Percentiles rank a stretch among this genome's conserved stretches.
phyloP scores from a whole-genome alignment of 805 yeast species.

The Monosporozyma aquatica region DNA sequence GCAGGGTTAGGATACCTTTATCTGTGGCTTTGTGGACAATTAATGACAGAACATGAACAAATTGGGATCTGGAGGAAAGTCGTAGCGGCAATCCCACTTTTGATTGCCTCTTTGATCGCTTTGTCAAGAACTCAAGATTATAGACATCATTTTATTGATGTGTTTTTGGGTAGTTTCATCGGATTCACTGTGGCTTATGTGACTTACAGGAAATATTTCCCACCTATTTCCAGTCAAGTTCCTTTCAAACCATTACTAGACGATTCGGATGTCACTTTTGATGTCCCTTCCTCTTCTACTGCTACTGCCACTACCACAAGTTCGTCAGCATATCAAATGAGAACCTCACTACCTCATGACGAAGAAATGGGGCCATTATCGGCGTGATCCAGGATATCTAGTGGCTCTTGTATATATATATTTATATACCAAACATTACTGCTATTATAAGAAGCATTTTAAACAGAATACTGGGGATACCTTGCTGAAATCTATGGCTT shows the following conservation, averaged over 20 bases:
- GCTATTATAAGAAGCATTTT: no score
- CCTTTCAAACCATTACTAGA: conserved; percentile 36
- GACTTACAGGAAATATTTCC: conserved; percentile 35
- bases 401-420: background rate
- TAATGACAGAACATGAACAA: conserved; percentile 38
- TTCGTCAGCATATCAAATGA: conserved; percentile 3
- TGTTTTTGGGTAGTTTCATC: conserved; percentile 58
- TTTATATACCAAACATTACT: no score
- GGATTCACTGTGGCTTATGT: conserved; percentile 53
- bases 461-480: no score
- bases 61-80: conserved; percentile 58
- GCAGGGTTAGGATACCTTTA: conserved; percentile 56
- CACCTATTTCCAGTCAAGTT: conserved; percentile 26
- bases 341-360: conserved; percentile 9
- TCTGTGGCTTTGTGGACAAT: conserved; percentile 62
- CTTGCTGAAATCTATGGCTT: no score
- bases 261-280: conserved; percentile 33
- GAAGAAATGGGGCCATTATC: conserved; percentile 17
- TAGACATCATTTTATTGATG: conserved; percentile 87
- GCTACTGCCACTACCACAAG: conserved; percentile 6
- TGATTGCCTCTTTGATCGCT: conserved; percentile 72
- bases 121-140: conserved; percentile 83
- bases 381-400: background rate
- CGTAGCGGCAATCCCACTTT: conserved; percentile 43
- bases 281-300: conserved; percentile 9